These are phyloP conservation scores for Ascochyta koolunga DNA, from an alignment of 2,329 filamentous ascomycete genomes.

Conservation along the genomic window DNA sequence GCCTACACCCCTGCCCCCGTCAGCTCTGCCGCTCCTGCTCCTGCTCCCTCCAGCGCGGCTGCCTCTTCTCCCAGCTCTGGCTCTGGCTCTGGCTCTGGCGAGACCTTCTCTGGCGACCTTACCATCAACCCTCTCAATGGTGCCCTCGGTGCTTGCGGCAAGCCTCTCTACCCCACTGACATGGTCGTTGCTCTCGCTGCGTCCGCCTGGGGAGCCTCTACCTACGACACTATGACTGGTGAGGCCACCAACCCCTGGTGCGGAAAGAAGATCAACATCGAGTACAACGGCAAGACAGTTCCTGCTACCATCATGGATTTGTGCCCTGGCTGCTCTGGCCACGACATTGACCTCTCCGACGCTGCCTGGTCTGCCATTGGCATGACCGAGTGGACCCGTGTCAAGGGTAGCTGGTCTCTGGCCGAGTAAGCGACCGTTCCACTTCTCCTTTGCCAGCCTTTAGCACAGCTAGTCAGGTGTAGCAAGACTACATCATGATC, in stretches of 20 bases:
- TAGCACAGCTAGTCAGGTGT: constrained; percentile 27
- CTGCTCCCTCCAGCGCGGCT: neutral
- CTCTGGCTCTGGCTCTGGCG: constrained; percentile 9
- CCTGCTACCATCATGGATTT: constrained; percentile 41
- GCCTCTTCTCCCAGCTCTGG: constrained; percentile 5
- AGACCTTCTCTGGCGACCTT: constrained; percentile 29
- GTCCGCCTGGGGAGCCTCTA: constrained; percentile 35
- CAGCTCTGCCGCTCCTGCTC: constrained; percentile 10
- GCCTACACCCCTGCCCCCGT: constrained; percentile 1
- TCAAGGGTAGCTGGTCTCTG: constrained; percentile 35
- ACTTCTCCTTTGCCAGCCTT: constrained; percentile 25
- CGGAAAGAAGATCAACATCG: constrained; percentile 40
- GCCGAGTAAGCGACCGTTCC: constrained; percentile 25
- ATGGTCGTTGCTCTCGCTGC: constrained; percentile 39
- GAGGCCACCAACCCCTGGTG: constrained; percentile 43
- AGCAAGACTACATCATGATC: constrained; percentile 23
- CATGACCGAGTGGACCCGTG: constrained; percentile 28
- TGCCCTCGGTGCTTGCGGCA: constrained; percentile 40
- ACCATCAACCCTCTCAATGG: constrained; percentile 45
- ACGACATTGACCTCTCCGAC: constrained; percentile 41
- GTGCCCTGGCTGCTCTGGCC: constrained; percentile 42
- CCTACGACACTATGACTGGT: constrained; percentile 40
- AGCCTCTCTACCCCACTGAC: constrained; percentile 27
- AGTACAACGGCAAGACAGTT: constrained; percentile 37
- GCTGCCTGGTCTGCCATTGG: constrained; percentile 39